These are phyloP conservation scores for Agrocybe pediades DNA, from an alignment of 768 basidiomycete genomes.

Conservation along the genomic window DNA sequence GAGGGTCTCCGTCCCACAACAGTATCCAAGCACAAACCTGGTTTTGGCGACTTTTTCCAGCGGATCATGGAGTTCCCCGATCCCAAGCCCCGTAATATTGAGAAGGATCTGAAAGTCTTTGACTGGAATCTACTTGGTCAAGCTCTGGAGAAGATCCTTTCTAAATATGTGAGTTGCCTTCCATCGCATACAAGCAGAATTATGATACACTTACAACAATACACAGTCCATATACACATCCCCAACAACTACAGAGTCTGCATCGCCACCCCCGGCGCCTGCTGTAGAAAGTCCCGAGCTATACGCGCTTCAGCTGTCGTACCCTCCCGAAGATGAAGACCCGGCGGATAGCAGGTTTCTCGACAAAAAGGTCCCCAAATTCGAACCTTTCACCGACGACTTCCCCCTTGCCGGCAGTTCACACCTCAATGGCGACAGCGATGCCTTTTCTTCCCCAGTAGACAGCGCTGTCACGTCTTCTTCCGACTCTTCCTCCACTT, in stretches of 20 bases:
- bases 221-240: constrained; percentile 50
- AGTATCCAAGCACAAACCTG: constrained; percentile 82
- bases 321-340: constrained; percentile 25
- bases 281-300: constrained; percentile 30
- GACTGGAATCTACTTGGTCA: constrained; percentile 72
- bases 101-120: constrained; percentile 94
- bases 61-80: constrained; percentile 95
- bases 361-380: constrained; percentile 27
- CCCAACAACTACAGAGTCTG: constrained; percentile 27
- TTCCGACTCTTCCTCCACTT: constrained; percentile 25
- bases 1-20: constrained; percentile 92
- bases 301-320: constrained; percentile 26
- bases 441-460: constrained; percentile 34
- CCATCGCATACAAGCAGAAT: background rate
- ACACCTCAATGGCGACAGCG: constrained; percentile 14
- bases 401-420: constrained; percentile 11
- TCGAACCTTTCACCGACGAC: constrained; percentile 26
- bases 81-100: constrained; percentile 94
- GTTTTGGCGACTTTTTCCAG: constrained; percentile 87
- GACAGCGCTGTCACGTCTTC: constrained; percentile 28
- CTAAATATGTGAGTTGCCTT: constrained; percentile 71
- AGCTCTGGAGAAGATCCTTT: constrained; percentile 77
- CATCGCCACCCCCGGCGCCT: constrained; percentile 30
- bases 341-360: constrained; percentile 20
- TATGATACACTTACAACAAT: constrained; percentile 6